Evolutionary conservation across 495 filamentous ascomycete genomes (phyloP).

Genomic region (Oidiodendron maius): DNA sequence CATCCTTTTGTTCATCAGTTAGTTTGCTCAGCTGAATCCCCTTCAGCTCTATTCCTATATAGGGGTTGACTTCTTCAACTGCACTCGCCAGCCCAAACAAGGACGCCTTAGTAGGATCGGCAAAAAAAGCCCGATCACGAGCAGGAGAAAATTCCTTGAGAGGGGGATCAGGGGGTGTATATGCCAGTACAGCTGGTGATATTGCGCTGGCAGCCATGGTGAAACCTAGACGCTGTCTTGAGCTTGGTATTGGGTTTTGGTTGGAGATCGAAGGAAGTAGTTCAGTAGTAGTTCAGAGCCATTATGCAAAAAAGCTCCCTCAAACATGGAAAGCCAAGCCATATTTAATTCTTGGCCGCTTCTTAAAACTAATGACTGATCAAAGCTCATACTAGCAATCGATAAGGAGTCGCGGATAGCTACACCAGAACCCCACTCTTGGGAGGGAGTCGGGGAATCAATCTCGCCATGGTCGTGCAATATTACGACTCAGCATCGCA

Average conservation of each 20-base stretch:
- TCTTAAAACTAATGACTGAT: too few species aligned
- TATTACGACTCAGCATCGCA: too few species aligned
- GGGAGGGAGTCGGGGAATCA: too few species aligned
- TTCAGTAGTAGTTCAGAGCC: too few species aligned
- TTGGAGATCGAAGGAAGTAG: not conserved
- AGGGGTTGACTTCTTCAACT: conserved; percentile 49
- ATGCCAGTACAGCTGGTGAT: not conserved
- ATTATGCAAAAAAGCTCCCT: too few species aligned
- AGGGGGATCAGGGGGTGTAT: not conserved
- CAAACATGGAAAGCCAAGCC: too few species aligned
- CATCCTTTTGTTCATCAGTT: conserved; percentile 64
- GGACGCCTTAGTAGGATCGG: not conserved
- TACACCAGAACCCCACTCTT: too few species aligned
- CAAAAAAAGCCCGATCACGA: conserved; percentile 1
- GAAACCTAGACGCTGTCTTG: too few species aligned
- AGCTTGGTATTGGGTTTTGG: not conserved
- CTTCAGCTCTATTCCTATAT: conserved; percentile 65
- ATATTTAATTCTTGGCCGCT: too few species aligned
- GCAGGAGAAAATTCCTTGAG: not conserved
- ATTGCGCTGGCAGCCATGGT: not conserved
- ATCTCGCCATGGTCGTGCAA: too few species aligned
- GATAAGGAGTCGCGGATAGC: too few species aligned
- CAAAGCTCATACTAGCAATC: too few species aligned
- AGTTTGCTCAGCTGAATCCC: conserved; percentile 62
- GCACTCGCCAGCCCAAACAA: not conserved